phyloP scores from a whole-genome alignment of 352 stramenopile genomes.

The Phytophthora syringae region DNA sequence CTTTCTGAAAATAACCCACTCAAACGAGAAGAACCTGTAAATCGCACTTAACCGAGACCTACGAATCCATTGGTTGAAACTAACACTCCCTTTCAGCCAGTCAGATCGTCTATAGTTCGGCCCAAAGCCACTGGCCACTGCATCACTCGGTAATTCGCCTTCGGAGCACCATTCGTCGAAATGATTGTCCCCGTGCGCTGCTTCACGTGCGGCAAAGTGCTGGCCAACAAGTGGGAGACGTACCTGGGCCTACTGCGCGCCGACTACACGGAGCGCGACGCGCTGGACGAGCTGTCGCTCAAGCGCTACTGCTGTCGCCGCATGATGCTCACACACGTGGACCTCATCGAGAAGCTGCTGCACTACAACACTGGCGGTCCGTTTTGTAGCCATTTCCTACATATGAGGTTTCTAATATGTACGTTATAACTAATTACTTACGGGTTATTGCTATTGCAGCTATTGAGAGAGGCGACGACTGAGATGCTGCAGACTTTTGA shows the following conservation, averaged over 20 bases:
- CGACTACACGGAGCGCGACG: slow-evolving; percentile 98
- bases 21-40: no score
- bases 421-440: no score
- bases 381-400: no score
- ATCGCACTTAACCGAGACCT: slow-evolving; percentile 14
- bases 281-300: slow-evolving; percentile 97
- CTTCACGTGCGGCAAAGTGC: slow-evolving; percentile 99
- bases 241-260: slow-evolving; percentile 97
- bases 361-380: slow-evolving; percentile 98
- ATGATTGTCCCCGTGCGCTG: slow-evolving; percentile 99
- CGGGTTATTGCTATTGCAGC: no score
- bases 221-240: slow-evolving; percentile 99
- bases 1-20: no score
- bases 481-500: slow-evolving; percentile 17
- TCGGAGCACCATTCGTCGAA: slow-evolving; percentile 6
- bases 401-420: no score
- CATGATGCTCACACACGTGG: slow-evolving; percentile 99
- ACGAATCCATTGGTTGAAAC: slow-evolving; percentile 9
- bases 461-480: slow-evolving; percentile 85
- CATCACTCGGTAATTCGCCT: slow-evolving; percentile 27
- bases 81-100: no score
- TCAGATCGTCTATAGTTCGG: no score
- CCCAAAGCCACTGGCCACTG: slow-evolving; percentile 17
- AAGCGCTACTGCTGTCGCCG: slow-evolving; percentile 99
- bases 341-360: slow-evolving; percentile 99